These are phyloP conservation scores for Syzygium oleosum DNA, from an alignment of 345 rosid species.

Conservation along the genomic window DNA sequence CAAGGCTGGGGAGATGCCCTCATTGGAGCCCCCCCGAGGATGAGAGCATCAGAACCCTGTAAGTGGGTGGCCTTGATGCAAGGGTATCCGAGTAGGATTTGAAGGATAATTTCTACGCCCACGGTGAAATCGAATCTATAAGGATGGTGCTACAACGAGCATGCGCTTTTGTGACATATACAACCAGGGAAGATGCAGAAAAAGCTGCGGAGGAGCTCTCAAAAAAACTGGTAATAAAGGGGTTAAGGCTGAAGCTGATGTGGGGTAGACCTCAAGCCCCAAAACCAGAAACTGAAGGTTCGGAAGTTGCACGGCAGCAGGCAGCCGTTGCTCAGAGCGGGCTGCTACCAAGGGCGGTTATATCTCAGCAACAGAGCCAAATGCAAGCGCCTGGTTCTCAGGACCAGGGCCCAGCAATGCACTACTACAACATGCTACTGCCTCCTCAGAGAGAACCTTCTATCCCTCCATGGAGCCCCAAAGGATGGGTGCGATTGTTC, in stretches of 20 bases:
- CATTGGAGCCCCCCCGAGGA: slow-evolving; percentile 80
- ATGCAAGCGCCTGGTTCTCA: slow-evolving; percentile 21
- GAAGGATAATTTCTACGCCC: slow-evolving; percentile 79
- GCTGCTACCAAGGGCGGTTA: slow-evolving; percentile 69
- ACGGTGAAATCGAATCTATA: slow-evolving; percentile 85
- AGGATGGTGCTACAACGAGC: slow-evolving; percentile 76
- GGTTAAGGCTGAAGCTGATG: slow-evolving; percentile 80
- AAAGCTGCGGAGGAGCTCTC: slow-evolving; percentile 89
- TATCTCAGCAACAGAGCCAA: slow-evolving; percentile 84
- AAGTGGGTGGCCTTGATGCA: slow-evolving; percentile 77
- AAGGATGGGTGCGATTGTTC: slow-evolving; percentile 84
- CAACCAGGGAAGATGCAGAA: slow-evolving; percentile 92
- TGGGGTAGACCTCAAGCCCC: slow-evolving; percentile 95
- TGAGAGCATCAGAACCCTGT: slow-evolving; percentile 83
- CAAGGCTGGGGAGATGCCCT: slow-evolving; percentile 96
- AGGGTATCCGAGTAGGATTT: slow-evolving; percentile 81
- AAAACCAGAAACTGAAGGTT: slow-evolving; percentile 55
- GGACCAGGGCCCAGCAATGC: slow-evolving; percentile 59
- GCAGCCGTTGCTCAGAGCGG: slow-evolving; percentile 62
- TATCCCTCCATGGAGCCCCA: slow-evolving; percentile 98
- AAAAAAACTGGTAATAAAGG: slow-evolving; percentile 81
- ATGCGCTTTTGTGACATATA: slow-evolving; percentile 83
- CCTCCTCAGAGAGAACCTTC: slow-evolving; percentile 52
- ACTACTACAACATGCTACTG: slow-evolving; percentile 63
- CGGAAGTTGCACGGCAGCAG: slow-evolving; percentile 63